Evolutionary conservation across 768 basidiomycete species (phyloP), one percentile per base, ranked within the genome.

Genomic region (Hortiboletus campestris): DNA sequence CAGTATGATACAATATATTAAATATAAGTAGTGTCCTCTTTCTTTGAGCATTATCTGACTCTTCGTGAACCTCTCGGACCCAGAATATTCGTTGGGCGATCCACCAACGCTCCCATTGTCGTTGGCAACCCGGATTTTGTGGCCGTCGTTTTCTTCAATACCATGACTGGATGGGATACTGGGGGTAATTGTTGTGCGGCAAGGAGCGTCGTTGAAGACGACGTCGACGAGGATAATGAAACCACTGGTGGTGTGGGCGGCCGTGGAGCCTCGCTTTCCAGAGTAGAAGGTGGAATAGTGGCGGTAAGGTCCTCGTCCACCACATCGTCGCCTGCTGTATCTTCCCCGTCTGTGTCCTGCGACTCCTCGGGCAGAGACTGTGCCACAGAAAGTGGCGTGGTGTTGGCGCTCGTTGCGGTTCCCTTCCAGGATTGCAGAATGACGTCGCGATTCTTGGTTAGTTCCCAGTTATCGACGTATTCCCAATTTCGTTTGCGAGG

Each of bases 401-500:
- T 72, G 43, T 69, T 73, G 28, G 63, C 64, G 6, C 63, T 69
- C 22, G 56, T 43, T 10, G 71, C 67, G 8, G 67, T 71, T 47
- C 73, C 73, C 67, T 75, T 75, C 79, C 82, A 82, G 36, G 75
- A 72, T 41, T 76, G 74, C 45, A 94, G 62, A 29, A 94, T 69
- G 7, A 76, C 74, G 4, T 86, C 82, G 28, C 91, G 81, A 53
- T 73, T 77, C 57, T 81, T 75, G 7, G 89, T 90, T 55, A 89
- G 72, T 40, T 83, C 79, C 89, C 91, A 93, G 47, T 82, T 72
- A 59, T 88, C 86, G 7, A 78, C 76, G 56, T 86, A 86, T 56
- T 86, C 75, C 84, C 88, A 88, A 31, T 72, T 70, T 32, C 88
- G 84, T 75, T 90, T 92, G 44, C 82, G 83, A 35, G 92, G 92